A percentile compares a stretch with the other conserved stretches of the same genome.
Conservation (phyloP, 441 rosid genomes). For the Sinapis alba region DNA sequence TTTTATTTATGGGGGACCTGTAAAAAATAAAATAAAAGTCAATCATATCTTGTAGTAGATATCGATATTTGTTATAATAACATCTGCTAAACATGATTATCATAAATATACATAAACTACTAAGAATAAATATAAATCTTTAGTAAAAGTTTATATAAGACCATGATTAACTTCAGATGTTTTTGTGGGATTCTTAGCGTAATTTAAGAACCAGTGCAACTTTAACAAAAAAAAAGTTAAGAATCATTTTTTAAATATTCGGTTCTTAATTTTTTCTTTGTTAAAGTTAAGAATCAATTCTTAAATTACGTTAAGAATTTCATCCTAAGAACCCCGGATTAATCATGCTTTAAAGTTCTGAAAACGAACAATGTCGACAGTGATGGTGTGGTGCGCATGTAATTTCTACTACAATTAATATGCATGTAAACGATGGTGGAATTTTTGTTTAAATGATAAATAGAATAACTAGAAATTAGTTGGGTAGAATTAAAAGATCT, state of each 20-base stretch:
- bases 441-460: not conserved
- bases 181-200: too few relatives aligned
- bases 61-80: not conserved
- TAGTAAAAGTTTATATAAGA: too few relatives aligned
- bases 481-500: not conserved
- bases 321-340: too few relatives aligned
- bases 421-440: not conserved
- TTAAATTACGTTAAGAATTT: too few relatives aligned
- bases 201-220: too few relatives aligned
- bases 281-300: too few relatives aligned
- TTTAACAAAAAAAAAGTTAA: too few relatives aligned
- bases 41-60: not conserved
- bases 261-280: too few relatives aligned
- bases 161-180: too few relatives aligned
- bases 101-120: not conserved
- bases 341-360: too few relatives aligned
- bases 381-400: not conserved
- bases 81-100: not conserved
- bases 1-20: not conserved
- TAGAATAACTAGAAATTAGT: not conserved
- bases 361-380: not conserved
- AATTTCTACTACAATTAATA: not conserved
- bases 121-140: not conserved
- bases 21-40: not conserved
- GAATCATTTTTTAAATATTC: too few relatives aligned